Base-by-base conservation (phyloP, 2,329 filamentous ascomycete genomes). In the Orbilia quercus region DNA sequence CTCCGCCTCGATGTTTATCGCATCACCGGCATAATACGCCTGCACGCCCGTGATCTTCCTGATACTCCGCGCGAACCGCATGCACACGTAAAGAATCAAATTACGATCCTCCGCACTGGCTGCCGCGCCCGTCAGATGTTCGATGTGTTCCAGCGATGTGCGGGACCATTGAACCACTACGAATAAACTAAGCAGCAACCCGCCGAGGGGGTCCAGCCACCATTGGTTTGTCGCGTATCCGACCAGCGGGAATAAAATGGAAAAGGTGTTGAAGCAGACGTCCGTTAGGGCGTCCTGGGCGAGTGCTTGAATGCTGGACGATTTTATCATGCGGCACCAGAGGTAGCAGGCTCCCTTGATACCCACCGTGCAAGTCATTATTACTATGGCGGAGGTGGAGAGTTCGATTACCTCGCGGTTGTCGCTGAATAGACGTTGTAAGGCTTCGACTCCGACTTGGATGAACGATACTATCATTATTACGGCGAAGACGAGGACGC, bases 41-140 rank as follows among this genome's bases (percentile, higher is more conserved):
- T 92, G 89, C 64, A 95, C 82, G 31, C 91, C 91, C 79, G 95
- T 91, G 73, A 96, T 95, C 79, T 91, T 89, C 78, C 87, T 88
- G 79, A 97, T 96, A 11, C 90, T 90, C 76, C 90, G 91, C 48
- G 92, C 92, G 79, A 96, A 96, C 18, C 93, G 90, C 90, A 96
- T 96, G 0, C 92, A 95, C 76, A 96, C 85, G 81, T 97, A 97
- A 0, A 96, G 84, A 20, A 96, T 81, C 50, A 96, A 87, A 79
- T 95, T 96, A 28, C 92, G 86, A 82, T 95, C 89, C 77, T 94
- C 91, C 0, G 91, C 89, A 0, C 88, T 88, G 3, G 91, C 91
- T 0, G 90, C 90, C 77, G 90, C 90, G 16, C 91, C 91, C 0
- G 89, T 91, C 28, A 95, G 82, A 78, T 94, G 91, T 79, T 90